Evolutionary conservation across 129 eudicot genomes (phyloP).

Genomic region (Artemisia tridentata): DNA sequence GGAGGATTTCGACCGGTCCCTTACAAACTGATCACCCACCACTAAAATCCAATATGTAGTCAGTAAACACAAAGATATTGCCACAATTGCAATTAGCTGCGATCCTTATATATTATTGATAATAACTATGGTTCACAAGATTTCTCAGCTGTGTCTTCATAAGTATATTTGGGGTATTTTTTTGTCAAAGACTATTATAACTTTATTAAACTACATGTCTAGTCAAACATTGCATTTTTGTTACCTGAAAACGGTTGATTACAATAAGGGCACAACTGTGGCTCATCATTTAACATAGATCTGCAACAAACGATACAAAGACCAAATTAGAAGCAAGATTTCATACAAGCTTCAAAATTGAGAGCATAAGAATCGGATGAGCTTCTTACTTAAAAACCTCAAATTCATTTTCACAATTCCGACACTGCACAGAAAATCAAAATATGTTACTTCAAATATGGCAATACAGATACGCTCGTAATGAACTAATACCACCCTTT

Average conservation of each 20-base stretch:
- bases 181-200: neutral
- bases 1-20: slow-evolving; percentile 55
- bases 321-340: slow-evolving; percentile 14
- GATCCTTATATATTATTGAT: too few species aligned
- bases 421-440: slow-evolving; percentile 64
- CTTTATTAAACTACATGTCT: neutral
- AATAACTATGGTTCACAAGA: neutral
- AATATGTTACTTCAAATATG: slow-evolving; percentile 5
- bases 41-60: slow-evolving; percentile 44
- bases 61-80: slow-evolving; percentile 11
- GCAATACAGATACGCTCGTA: neutral
- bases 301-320: slow-evolving; percentile 37
- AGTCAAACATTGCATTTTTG: neutral
- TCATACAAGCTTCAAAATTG: neutral
- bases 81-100: slow-evolving; percentile 3
- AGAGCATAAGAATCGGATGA: slow-evolving; percentile 5
- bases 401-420: slow-evolving; percentile 77
- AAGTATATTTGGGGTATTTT: neutral
- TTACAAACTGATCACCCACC: slow-evolving; percentile 62
- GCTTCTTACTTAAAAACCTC: slow-evolving; percentile 78
- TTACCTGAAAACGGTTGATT: slow-evolving; percentile 88
- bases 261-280: slow-evolving; percentile 80
- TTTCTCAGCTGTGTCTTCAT: neutral
- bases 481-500: neutral
- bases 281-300: slow-evolving; percentile 62